These are phyloP conservation scores for Mallotus japonicus DNA, from an alignment of 441 rosid species.

Conservation along the genomic window DNA sequence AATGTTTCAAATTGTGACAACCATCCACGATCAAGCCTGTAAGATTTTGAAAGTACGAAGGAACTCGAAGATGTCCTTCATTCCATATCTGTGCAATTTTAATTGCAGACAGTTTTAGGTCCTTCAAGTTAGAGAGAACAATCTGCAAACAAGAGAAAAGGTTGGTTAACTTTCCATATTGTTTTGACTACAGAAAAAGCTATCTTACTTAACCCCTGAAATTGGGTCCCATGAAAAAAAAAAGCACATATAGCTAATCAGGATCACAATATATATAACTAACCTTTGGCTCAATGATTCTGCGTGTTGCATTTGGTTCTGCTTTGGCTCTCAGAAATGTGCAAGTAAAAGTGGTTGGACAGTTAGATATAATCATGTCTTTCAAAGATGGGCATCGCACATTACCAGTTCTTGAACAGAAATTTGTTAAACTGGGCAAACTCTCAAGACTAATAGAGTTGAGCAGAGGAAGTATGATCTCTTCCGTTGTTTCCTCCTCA, in stretches of 20 bases:
- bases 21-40: not conserved
- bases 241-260: no score
- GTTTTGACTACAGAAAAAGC: no score
- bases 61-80: not conserved
- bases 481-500: not conserved
- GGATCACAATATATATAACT: not conserved
- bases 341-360: constrained; percentile 2
- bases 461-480: constrained; percentile 15
- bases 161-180: no score
- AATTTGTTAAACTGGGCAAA: constrained; percentile 12
- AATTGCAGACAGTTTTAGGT: not conserved
- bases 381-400: not conserved
- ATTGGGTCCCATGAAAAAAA: no score
- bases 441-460: not conserved
- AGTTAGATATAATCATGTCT: not conserved
- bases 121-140: constrained; percentile 8
- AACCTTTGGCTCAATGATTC: not conserved
- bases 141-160: constrained; percentile 7
- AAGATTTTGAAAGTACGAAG: not conserved
- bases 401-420: constrained; percentile 10
- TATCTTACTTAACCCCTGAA: no score
- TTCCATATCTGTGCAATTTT: not conserved
- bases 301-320: not conserved
- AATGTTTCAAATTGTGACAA: constrained; percentile 13
- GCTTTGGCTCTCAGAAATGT: not conserved